phyloP scores from a whole-genome alignment of 257 asterid genomes.

The Solanum appendiculatum region DNA sequence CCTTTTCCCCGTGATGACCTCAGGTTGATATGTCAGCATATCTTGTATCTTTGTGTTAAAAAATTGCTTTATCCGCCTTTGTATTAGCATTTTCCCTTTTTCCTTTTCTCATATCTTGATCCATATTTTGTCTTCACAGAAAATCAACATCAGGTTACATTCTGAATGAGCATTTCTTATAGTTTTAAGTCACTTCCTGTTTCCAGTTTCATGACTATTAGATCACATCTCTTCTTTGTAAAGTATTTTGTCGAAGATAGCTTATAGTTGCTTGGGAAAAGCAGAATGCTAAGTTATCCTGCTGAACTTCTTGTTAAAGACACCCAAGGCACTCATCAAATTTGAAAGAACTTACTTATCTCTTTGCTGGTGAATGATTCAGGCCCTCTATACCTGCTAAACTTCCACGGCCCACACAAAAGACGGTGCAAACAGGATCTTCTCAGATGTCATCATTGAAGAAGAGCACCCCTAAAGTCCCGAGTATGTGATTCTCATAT shows the following conservation, averaged over 20 bases:
- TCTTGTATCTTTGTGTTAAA: neutral
- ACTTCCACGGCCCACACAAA: conserved; percentile 55
- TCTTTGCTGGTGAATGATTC: conserved; percentile 15
- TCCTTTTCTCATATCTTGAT: neutral
- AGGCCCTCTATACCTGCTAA: conserved; percentile 34
- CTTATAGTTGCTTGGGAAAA: neutral
- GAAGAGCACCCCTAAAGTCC: conserved; percentile 51
- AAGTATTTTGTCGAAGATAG: neutral
- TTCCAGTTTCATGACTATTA: neutral
- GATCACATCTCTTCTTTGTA: neutral
- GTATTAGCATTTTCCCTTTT: neutral
- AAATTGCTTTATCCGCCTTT: neutral
- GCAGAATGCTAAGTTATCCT: neutral
- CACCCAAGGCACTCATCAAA: neutral
- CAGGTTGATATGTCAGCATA: neutral
- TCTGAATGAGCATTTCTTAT: neutral
- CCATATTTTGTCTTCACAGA: neutral
- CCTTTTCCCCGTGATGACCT: neutral
- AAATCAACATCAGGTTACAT: neutral
- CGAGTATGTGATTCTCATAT: conserved; percentile 29
- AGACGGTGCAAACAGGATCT: conserved; percentile 39
- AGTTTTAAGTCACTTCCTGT: neutral
- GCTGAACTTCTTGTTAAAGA: neutral
- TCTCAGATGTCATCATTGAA: conserved; percentile 27
- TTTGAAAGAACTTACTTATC: neutral